Conservation (phyloP, 495 filamentous ascomycete genomes). For the Zalerion maritima region DNA sequence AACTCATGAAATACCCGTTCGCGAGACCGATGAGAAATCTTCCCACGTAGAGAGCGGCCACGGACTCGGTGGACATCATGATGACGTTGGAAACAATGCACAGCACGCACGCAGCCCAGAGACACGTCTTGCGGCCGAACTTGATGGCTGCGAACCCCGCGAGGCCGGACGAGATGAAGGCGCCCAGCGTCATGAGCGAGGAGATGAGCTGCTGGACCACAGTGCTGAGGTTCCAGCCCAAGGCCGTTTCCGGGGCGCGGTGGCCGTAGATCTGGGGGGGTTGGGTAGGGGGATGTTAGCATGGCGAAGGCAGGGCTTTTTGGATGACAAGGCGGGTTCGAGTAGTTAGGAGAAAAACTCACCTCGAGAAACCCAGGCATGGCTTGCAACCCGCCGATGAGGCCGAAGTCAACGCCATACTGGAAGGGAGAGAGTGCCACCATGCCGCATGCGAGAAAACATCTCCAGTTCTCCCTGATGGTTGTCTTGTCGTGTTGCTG, state of each 20-base stretch:
- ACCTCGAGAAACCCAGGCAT: slow-evolving; percentile 44
- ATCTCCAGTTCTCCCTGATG: slow-evolving; percentile 21
- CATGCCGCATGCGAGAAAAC: slow-evolving; percentile 25
- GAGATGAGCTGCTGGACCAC: slow-evolving; percentile 41
- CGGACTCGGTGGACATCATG: slow-evolving; percentile 40
- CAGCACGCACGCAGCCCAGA: slow-evolving; percentile 34
- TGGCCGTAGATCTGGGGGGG: slow-evolving; percentile 23
- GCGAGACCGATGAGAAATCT: slow-evolving; percentile 41
- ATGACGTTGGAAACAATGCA: slow-evolving; percentile 36
- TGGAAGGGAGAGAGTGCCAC: slow-evolving; percentile 43
- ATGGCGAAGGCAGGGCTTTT: no score
- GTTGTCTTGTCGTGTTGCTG: slow-evolving; percentile 10
- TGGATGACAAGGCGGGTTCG: no score
- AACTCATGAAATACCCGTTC: slow-evolving; percentile 45
- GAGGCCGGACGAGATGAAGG: slow-evolving; percentile 39
- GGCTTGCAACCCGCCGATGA: slow-evolving; percentile 46
- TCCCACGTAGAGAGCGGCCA: slow-evolving; percentile 40
- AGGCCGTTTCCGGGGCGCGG: slow-evolving; percentile 21
- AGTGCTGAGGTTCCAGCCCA: slow-evolving; percentile 41
- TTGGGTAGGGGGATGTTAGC: no score
- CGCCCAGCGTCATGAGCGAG: slow-evolving; percentile 45
- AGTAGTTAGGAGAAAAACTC: no score
- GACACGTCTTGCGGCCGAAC: slow-evolving; percentile 30
- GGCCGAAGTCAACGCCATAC: slow-evolving; percentile 48
- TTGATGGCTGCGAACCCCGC: slow-evolving; percentile 36